phyloP scores from a whole-genome alignment of 2,329 filamentous ascomycete genomes.

The Cryphonectria parasitica region DNA sequence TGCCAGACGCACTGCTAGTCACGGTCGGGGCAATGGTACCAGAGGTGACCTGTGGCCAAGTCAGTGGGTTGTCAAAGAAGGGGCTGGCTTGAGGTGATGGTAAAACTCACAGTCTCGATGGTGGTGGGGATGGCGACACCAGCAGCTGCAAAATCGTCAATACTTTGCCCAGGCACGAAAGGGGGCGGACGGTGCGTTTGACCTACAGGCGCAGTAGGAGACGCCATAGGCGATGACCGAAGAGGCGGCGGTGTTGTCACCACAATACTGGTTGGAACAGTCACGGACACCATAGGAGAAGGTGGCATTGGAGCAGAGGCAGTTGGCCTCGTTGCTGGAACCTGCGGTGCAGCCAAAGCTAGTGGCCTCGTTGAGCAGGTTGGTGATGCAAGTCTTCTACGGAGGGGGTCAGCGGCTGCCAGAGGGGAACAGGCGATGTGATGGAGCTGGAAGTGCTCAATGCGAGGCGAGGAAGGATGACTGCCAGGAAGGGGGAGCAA shows the following conservation, averaged over 20 bases:
- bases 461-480: constrained; percentile 9
- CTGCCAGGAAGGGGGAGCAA: not conserved
- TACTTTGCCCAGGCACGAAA: constrained; percentile 11
- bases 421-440: not conserved
- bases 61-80: constrained; percentile 1
- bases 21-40: constrained; percentile 33
- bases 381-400: constrained; percentile 53
- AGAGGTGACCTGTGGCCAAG: constrained; percentile 19
- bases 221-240: constrained; percentile 46
- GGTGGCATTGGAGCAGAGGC: constrained; percentile 52
- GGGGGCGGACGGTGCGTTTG: too few relatives aligned
- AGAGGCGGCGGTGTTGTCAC: constrained; percentile 38
- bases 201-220: constrained; percentile 44
- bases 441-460: constrained; percentile 23
- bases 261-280: constrained; percentile 52
- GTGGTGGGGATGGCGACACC: constrained; percentile 43
- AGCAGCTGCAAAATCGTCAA: constrained; percentile 36
- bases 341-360: constrained; percentile 49
- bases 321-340: constrained; percentile 42
- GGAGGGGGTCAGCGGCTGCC: constrained; percentile 10
- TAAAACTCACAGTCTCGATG: constrained; percentile 31
- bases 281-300: constrained; percentile 56
- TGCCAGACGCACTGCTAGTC: constrained; percentile 24
- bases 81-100: not conserved
- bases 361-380: constrained; percentile 53